A percentile compares a stretch with the other conserved stretches of the same genome.
phyloP scores from a whole-genome alignment of 805 yeast species.

The Jamesozyma piceae region DNA sequence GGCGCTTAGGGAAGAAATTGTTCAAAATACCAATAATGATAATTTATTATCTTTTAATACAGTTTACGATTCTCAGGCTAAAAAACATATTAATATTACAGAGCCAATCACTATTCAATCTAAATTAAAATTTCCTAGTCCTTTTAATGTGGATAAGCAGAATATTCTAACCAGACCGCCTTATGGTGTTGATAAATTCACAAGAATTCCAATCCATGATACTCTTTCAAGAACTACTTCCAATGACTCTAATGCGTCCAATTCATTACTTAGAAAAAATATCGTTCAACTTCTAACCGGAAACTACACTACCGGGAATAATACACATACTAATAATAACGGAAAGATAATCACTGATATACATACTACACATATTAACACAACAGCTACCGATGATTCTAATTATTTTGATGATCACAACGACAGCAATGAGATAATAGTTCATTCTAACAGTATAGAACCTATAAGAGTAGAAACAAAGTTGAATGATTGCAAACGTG shows the following conservation, averaged over 20 bases:
- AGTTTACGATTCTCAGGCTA: conserved; percentile 28
- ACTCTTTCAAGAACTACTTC: background rate
- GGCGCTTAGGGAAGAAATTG: conserved; percentile 52
- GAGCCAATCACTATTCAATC: conserved; percentile 24
- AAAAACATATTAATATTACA: conserved; percentile 12
- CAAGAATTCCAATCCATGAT: conserved; percentile 8
- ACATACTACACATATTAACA: background rate
- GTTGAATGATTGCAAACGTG: conserved; percentile 23
- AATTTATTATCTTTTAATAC: conserved; percentile 49
- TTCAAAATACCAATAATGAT: conserved; percentile 44
- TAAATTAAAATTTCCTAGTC: conserved; percentile 24
- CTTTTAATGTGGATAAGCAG: conserved; percentile 16
- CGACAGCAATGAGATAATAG: background rate
- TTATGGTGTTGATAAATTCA: conserved; percentile 27
- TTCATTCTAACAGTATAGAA: background rate
- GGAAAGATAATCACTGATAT: background rate
- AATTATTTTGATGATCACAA: background rate
- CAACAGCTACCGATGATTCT: background rate
- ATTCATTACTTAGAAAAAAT: background rate
- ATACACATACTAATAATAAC: background rate
- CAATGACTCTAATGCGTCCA: background rate
- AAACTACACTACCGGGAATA: background rate
- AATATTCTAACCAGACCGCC: conserved; percentile 23
- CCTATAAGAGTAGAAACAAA: conserved; percentile 14
- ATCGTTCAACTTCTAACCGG: background rate